Conservation (phyloP, 306 rosid genomes). For the Sophora flavescens region DNA sequence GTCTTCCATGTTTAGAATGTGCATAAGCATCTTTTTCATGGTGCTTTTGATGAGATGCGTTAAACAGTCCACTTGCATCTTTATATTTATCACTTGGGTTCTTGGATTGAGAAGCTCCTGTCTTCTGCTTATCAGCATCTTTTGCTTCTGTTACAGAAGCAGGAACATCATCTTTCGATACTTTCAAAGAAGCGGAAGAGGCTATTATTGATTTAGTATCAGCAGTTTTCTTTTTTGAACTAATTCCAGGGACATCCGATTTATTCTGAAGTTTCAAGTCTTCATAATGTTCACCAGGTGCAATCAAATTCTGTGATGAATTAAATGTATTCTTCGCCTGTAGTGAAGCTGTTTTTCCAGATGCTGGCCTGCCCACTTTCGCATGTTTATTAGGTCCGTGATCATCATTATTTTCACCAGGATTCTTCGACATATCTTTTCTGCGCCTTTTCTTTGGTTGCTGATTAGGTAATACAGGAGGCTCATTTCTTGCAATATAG, state of each 20-base stretch:
- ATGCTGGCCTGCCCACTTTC: constrained; percentile 71
- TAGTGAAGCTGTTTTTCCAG: constrained; percentile 62
- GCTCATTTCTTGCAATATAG: constrained; percentile 57
- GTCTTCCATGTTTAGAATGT: constrained; percentile 73
- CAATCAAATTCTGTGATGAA: constrained; percentile 58
- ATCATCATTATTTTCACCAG: constrained; percentile 62
- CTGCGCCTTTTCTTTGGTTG: constrained; percentile 96
- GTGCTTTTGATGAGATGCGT: constrained; percentile 62
- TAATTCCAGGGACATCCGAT: constrained; percentile 55
- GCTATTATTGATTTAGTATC: constrained; percentile 63
- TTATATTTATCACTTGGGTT: constrained; percentile 63
- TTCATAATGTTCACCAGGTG: constrained; percentile 59
- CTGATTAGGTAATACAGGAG: constrained; percentile 75
- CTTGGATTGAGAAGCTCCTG: constrained; percentile 66
- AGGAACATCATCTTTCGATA: constrained; percentile 64
- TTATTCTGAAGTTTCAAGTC: constrained; percentile 66
- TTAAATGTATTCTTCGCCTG: constrained; percentile 59
- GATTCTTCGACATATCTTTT: constrained; percentile 77
- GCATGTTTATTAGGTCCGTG: constrained; percentile 65
- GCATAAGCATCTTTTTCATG: constrained; percentile 68
- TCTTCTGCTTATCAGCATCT: constrained; percentile 72
- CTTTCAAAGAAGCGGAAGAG: constrained; percentile 66
- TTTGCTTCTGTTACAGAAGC: constrained; percentile 59
- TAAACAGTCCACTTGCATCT: constrained; percentile 68
- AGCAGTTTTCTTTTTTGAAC: constrained; percentile 66